Evolutionary conservation across 371 early-diverging fungal genomes (phyloP), one percentile per base, ranked within the genome.

Genomic region (Capillidium heterosporum): DNA sequence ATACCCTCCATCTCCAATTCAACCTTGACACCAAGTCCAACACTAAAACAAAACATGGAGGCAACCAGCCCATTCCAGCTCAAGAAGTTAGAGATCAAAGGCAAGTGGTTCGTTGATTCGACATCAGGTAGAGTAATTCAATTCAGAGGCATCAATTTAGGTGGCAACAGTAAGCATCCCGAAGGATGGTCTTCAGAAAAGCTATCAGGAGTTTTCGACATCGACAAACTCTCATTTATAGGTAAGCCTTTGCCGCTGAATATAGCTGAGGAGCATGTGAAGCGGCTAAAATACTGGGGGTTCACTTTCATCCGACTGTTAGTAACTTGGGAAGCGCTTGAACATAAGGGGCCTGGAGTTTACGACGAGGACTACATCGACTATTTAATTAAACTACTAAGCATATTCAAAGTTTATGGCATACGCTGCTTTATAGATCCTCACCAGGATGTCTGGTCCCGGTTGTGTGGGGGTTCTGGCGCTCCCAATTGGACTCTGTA

Each of bases 301-400:
- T 80, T 92, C 56, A 86, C 78, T 52, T 73, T 90, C 55, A 59
- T 89, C 19, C 69, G 92, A 2, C 73, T 87, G 42, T 61, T 82
- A 42, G 75, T 86, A 19, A 74, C 88, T 21, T 91, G 92, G 92
- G 92, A 91, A 67, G 76, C 89, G 4, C 63, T 91, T 28, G 89
- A 85, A 57, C 85, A 83, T 67, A 65, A 69, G 48, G 85, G 84
- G 59, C 85, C 85, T 55, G 90, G 90, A 32, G 70, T 79, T 15
- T 91, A 91, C 60, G 93, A 92, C 64, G 71, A 82, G 39, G 83
- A 78, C 5, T 91, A 74, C 59, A 77, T 92, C 32, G 80, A 81
- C 17, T 89, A 86, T 66, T 64, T 91, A 31, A 69, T 84, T 44
- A 55, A 69, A 46, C 44, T 91, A 15, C 57, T 89, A 15, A 63